Base-by-base conservation (phyloP, 163 green algal genomes). In the Volvox carteri region DNA sequence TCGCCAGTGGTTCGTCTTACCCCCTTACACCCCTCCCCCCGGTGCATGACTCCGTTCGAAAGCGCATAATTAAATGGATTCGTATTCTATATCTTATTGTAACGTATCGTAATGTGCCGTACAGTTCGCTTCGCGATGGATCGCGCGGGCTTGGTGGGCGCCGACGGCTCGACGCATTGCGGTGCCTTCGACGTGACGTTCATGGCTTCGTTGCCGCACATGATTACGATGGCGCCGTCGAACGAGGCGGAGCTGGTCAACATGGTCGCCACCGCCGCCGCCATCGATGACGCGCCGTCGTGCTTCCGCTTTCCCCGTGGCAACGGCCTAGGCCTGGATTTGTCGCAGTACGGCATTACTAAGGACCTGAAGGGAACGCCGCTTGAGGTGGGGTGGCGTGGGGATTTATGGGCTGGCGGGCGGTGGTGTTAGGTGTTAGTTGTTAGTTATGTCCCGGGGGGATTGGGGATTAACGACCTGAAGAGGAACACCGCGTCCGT, bases 111-210 rank as follows among this genome's bases (percentile, higher is more conserved):
- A n/a, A n/a, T n/a, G n/a, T n/a, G n/a, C n/a, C n/a, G n/a, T n/a
- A 86, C 96, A 93, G 98, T 99, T 19, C 96, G 98, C 35, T 99
- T 99, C 94, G 97, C 96, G 0, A 99, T 99, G 96, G 98, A 99
- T 94, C 96, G 98, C 52, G 98, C 97, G 6, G 98, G 98, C 42
- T 91, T 99, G 48, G 98, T 99, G 33, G 98, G 98, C 39, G 98
- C 98, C 7, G 98, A 99, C 88, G 98, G 98, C 67, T 94, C 98
- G n/a, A 99, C 98, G 11, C 98, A 99, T 91, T 96, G 93, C 85
- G 98, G 98, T 65, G 95, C 97, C 33, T 99, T 99, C 93, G 98
- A 99, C 91, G 92, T 99, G 41, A 96, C 98, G 37, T 99, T 98
- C 96, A 98, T 99, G 96, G 96, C 93, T 35, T 97, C 93, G 68